Evolutionary conservation across 192 early-diverging fungal species (phyloP).

Genomic region (Phlyctochytrium planicorne): DNA sequence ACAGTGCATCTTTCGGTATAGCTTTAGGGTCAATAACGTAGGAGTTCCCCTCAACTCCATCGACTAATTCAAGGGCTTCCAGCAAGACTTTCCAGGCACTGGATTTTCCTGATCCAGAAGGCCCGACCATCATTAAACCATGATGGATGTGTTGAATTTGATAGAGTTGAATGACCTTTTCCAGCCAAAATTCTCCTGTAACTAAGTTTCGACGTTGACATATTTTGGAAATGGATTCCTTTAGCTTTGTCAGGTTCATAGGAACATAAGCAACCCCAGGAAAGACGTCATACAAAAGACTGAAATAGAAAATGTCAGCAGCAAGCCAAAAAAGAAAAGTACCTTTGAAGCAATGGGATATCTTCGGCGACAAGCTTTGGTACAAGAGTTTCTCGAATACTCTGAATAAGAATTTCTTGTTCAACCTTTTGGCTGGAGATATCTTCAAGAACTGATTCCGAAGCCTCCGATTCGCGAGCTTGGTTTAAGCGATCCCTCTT

Average conservation of each 20-base stretch:
- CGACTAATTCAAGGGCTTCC: conserved; percentile 82
- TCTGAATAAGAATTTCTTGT: conserved; percentile 93
- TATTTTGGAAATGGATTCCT: conserved; percentile 70
- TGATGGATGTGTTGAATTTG: conserved; percentile 99
- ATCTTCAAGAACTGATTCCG: conserved; percentile 35
- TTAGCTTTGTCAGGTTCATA: conserved; percentile 73
- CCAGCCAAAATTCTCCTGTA: conserved; percentile 81
- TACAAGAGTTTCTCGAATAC: conserved; percentile 94
- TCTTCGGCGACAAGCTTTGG: conserved; percentile 99
- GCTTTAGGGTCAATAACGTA: conserved; percentile 99
- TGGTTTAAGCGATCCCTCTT: conserved; percentile 78
- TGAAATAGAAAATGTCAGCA: conserved; percentile 24
- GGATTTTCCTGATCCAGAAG: conserved; percentile 95
- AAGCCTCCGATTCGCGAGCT: conserved; percentile 42
- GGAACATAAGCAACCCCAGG: conserved; percentile 83
- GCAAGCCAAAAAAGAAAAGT: conserved; percentile 14
- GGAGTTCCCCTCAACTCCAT: conserved; percentile 84
- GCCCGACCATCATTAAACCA: conserved; percentile 99
- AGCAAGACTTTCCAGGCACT: conserved; percentile 92
- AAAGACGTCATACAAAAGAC: conserved; percentile 91
- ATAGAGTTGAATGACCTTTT: conserved; percentile 96
- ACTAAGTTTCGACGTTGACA: conserved; percentile 76
- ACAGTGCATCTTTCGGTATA: conserved; percentile 94
- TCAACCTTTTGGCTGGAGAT: conserved; percentile 73
- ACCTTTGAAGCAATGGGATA: conserved; percentile 79